Evolutionary conservation across 1,284 basidiomycete genomes (phyloP).

Genomic region (Entoloma clypeatum): DNA sequence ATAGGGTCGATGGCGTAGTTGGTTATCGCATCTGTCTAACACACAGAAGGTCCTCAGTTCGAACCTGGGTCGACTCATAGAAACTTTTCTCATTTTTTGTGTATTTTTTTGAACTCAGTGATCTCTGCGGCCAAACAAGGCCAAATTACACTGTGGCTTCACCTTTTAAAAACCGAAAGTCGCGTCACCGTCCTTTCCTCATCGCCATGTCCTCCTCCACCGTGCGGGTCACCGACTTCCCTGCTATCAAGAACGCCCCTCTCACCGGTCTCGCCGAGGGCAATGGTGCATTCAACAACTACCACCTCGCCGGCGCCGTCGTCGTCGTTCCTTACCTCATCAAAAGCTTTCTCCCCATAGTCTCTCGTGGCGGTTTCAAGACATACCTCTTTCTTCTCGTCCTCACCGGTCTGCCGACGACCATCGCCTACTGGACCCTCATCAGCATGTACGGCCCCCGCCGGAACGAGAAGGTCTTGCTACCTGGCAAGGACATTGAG

Average conservation of each 20-base stretch:
- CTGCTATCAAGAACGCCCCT: conserved; percentile 81
- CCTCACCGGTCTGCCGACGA: conserved; percentile 73
- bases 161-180: conserved; percentile 14
- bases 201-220: conserved; percentile 38
- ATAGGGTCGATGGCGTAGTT: conserved; percentile 69
- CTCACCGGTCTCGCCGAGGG: conserved; percentile 83
- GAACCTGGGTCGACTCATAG: conserved; percentile 14
- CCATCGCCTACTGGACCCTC: conserved; percentile 87
- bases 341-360: conserved; percentile 74
- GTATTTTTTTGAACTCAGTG: conserved; percentile 2
- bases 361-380: conserved; percentile 76
- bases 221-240: conserved; percentile 56
- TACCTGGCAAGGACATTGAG: conserved; percentile 86
- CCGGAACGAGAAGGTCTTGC: conserved; percentile 81
- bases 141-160: conserved; percentile 7
- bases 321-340: conserved; percentile 78
- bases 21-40: conserved; percentile 76
- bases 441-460: conserved; percentile 82
- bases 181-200: conserved; percentile 9
- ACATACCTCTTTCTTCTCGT: conserved; percentile 82
- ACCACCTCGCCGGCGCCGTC: conserved; percentile 75
- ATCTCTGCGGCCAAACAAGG: conserved; percentile 6
- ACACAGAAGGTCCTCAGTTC: conserved; percentile 15
- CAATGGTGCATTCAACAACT: conserved; percentile 79
- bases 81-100: too few species aligned